A percentile compares a stretch with the other conserved stretches of the same genome.
Evolutionary conservation across 129 eudicot species (phyloP).

Genomic region (Artemisia argyi): DNA sequence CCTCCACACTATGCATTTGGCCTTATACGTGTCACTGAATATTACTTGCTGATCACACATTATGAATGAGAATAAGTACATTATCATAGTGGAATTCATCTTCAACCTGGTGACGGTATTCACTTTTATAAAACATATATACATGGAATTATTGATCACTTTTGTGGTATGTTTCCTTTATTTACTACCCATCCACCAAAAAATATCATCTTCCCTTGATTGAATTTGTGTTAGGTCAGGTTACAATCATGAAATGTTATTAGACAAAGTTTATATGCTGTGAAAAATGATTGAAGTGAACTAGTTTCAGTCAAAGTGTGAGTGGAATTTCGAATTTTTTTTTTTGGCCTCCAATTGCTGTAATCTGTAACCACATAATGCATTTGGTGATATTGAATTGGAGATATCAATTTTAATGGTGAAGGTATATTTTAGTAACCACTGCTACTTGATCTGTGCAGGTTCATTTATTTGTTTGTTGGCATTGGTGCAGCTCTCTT

Average conservation of each 20-base stretch:
- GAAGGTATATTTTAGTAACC: constrained; percentile 1
- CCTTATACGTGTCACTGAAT: too few species aligned
- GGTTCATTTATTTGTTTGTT: constrained; percentile 78
- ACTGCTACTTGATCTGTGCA: constrained; percentile 35
- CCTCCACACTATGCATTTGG: too few species aligned
- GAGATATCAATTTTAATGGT: background rate
- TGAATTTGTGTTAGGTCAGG: background rate
- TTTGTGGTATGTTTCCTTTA: background rate
- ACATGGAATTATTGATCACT: background rate
- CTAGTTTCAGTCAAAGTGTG: too few species aligned
- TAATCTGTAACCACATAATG: too few species aligned
- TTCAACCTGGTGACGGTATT: background rate
- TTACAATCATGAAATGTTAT: too few species aligned
- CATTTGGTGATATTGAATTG: background rate
- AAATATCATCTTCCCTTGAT: background rate
- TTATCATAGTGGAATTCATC: background rate
- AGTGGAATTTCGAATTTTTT: too few species aligned
- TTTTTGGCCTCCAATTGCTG: too few species aligned
- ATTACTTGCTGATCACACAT: background rate
- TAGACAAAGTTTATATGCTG: background rate
- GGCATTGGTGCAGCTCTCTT: constrained; percentile 72
- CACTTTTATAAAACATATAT: background rate
- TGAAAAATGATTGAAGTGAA: too few species aligned
- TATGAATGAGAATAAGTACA: background rate
- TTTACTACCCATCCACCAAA: background rate